Evolutionary conservation across 1,284 basidiomycete genomes (phyloP).

Genomic region (Ceratobasidium theobromae): DNA sequence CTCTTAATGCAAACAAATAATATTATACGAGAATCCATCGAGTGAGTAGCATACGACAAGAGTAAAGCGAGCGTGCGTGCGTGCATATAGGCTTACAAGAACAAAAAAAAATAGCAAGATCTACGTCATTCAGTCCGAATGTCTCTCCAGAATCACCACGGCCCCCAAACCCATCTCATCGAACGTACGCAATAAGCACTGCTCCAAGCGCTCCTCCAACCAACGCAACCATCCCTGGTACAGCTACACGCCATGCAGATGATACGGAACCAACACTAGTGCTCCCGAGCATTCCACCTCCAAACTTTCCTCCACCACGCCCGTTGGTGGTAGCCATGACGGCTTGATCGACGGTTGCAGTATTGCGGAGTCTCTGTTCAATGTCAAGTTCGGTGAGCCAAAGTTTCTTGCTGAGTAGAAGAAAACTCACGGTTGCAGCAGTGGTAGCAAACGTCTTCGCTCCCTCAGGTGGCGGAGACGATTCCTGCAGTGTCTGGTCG

Average conservation of each 20-base stretch:
- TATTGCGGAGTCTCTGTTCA: constrained; percentile 36
- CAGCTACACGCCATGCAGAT: constrained; percentile 9
- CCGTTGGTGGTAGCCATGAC: constrained; percentile 46
- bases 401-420: constrained; percentile 36
- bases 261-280: constrained; percentile 22
- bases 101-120: not conserved
- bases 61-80: constrained; percentile 19
- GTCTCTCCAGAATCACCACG: not conserved
- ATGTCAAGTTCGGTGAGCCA: constrained; percentile 27
- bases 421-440: constrained; percentile 53
- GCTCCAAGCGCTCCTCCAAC: constrained; percentile 22
- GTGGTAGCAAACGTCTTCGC: constrained; percentile 37
- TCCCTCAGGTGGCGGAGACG: constrained; percentile 41
- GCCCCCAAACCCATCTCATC: not conserved
- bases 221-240: constrained; percentile 3
- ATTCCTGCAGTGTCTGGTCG: constrained; percentile 48
- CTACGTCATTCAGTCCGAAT: not conserved
- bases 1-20: not conserved
- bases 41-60: constrained; percentile 2
- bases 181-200: constrained; percentile 19
- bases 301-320: constrained; percentile 37
- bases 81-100: constrained; percentile 9
- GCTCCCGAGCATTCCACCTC: constrained; percentile 31
- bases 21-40: not conserved
- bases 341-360: constrained; percentile 42